Evolutionary conservation across 371 early-diverging fungal genomes (phyloP), one percentile per base, ranked within the genome.

Genomic region (Mortierella sp.): DNA sequence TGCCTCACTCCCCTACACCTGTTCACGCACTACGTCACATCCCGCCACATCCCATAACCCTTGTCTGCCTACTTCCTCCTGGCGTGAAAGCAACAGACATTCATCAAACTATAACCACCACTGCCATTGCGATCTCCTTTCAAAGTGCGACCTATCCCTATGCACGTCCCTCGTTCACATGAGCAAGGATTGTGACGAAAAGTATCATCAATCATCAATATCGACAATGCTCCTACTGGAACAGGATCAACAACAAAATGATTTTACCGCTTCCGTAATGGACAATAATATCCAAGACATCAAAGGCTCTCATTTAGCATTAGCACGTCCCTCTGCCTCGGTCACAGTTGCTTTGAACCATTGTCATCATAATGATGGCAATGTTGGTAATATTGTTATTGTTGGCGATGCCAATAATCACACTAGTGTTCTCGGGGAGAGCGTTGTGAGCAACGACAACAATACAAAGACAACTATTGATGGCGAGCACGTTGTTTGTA

Each of bases 401-500:
- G 55, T 55, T 28, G 55, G 16, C 9, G 14, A 55, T 55, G 28
- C 28, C 11, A 26, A 6, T 12, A 26, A 6, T 12, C 16, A 0
- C 28, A 28, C 55, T 55, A 55, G 28, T 55, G 28, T 11, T 16
- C 28, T 16, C 4, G 55, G 55, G 11, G 55, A 26, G 55, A 55
- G 55, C 28, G 28, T 11, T 55, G 28, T 12, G 55, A 55, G 55
- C 55, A 55, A 55, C 14, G 6, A 35, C 35, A 35, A 35, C 35
- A 3, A 35, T 35, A 5, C 35, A 35, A 35, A 35, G 35, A 11
- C 12, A 20, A 20, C 28, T 4, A n/a, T n/a, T 22, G 45, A 62
- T 62, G 45, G 43, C 45, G 47, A 62, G 43, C 43, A 62, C 5
- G 55, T 52, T 67, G 67, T 67, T 67, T 67, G 67, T 67, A 39